phyloP scores from a whole-genome alignment of 768 basidiomycete genomes.

The Grammothele lineata region DNA sequence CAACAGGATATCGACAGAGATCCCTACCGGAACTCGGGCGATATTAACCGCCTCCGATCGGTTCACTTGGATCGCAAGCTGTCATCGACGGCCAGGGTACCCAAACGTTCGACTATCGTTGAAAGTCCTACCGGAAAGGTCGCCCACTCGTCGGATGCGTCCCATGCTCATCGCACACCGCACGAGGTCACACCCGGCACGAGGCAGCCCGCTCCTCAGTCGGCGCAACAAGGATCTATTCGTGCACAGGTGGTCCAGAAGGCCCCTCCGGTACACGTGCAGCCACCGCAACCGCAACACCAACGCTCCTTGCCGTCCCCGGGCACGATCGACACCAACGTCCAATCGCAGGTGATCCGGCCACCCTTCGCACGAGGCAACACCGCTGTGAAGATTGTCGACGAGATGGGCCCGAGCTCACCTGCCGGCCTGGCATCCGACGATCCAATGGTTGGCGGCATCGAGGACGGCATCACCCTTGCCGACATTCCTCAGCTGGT shows the following conservation, averaged over 20 bases:
- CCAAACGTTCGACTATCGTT: conserved; percentile 92
- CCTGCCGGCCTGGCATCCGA: conserved; percentile 52
- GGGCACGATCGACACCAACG: conserved; percentile 24
- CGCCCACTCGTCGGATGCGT: conserved; percentile 66
- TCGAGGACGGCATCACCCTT: conserved; percentile 84
- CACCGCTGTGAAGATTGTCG: conserved; percentile 85
- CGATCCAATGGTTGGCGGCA: conserved; percentile 50
- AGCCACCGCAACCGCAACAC: conserved; percentile 24
- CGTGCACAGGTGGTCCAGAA: conserved; percentile 17
- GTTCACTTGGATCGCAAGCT: conserved; percentile 94
- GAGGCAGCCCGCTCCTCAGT: conserved; percentile 20
- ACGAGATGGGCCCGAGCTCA: conserved; percentile 71
- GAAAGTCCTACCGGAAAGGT: conserved; percentile 90
- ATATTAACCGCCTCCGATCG: conserved; percentile 93
- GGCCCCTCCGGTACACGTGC: background rate
- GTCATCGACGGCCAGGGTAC: conserved; percentile 87
- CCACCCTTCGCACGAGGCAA: conserved; percentile 75
- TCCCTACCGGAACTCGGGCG: conserved; percentile 80
- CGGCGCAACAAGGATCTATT: conserved; percentile 24
- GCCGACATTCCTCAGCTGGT: conserved; percentile 93
- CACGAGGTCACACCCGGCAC: conserved; percentile 16
- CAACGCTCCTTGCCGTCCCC: conserved; percentile 31
- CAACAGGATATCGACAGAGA: conserved; percentile 49
- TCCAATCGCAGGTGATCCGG: conserved; percentile 49
- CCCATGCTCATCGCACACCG: conserved; percentile 35